Evolutionary conservation across 345 rosid species (phyloP).

Genomic region (Eucalyptus pumila): DNA sequence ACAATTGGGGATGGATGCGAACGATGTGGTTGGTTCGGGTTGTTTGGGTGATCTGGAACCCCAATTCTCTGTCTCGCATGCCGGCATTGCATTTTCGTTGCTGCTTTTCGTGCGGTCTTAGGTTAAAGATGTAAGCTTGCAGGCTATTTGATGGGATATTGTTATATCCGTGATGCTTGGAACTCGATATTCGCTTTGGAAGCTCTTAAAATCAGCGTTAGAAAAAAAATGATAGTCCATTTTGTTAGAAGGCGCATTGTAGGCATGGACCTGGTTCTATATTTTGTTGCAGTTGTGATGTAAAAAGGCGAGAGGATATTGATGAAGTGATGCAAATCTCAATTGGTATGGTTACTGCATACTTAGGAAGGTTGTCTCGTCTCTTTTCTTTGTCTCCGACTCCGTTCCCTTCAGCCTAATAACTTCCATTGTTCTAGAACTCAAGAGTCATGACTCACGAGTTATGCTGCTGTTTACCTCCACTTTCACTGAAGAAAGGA

Average conservation of each 20-base stretch:
- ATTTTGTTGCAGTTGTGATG: background rate
- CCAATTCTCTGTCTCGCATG: background rate
- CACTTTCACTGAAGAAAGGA: background rate
- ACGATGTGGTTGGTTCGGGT: background rate
- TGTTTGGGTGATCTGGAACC: background rate
- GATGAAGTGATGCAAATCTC: background rate
- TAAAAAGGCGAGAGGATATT: background rate
- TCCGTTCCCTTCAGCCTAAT: background rate
- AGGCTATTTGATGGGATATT: background rate
- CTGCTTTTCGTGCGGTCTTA: background rate
- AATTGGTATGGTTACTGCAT: rapidly evolving
- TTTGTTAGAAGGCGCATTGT: background rate
- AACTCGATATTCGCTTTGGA: background rate
- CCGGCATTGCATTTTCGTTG: background rate
- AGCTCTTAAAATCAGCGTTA: background rate
- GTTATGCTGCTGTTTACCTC: background rate
- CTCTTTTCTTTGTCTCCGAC: background rate
- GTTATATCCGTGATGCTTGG: background rate
- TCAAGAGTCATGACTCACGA: background rate
- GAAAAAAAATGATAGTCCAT: background rate
- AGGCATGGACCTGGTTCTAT: background rate
- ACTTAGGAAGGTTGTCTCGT: background rate
- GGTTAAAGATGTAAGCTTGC: background rate
- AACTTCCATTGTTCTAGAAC: background rate
- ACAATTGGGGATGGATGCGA: background rate